phyloP scores from a whole-genome alignment of 2,329 filamentous ascomycete species.

The Nigrograna mackinnonii region DNA sequence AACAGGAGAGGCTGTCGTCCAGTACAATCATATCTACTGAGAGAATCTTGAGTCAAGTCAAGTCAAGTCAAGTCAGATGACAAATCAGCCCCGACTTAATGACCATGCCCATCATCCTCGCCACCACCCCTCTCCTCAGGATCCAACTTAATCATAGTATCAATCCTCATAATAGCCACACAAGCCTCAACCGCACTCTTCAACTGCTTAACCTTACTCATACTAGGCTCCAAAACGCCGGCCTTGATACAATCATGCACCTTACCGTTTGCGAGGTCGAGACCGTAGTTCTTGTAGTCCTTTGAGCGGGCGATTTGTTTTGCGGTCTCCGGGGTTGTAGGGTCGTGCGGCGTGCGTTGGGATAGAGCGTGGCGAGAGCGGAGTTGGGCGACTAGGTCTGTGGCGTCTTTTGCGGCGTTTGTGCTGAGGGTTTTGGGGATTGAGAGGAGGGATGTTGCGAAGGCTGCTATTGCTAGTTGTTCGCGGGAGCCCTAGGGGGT shows the following conservation, averaged over 20 bases:
- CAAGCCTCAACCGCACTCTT: slow-evolving; percentile 99
- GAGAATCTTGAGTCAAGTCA: too few relatives aligned
- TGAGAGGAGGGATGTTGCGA: slow-evolving; percentile 89
- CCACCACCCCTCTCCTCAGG: slow-evolving; percentile 75
- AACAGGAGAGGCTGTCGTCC: too few relatives aligned
- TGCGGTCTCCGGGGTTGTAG: slow-evolving; percentile 69
- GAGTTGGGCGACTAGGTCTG: slow-evolving; percentile 92
- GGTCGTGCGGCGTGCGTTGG: slow-evolving; percentile 82
- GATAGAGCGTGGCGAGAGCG: slow-evolving; percentile 92
- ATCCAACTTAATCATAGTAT: slow-evolving; percentile 97
- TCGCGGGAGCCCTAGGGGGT: slow-evolving; percentile 74
- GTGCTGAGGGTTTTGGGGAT: slow-evolving; percentile 96
- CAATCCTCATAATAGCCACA: slow-evolving; percentile 98
- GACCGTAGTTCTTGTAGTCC: slow-evolving; percentile 97
- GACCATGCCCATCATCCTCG: slow-evolving; percentile 83
- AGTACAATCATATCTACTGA: too few relatives aligned
- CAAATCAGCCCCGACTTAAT: slow-evolving; percentile 53
- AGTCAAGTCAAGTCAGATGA: too few relatives aligned
- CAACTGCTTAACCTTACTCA: slow-evolving; percentile 97
- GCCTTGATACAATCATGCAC: slow-evolving; percentile 93
- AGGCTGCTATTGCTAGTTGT: slow-evolving; percentile 96
- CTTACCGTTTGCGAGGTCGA: slow-evolving; percentile 87
- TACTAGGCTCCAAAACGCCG: slow-evolving; percentile 92
- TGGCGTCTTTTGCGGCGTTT: slow-evolving; percentile 95
- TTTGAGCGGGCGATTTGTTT: slow-evolving; percentile 91